A percentile compares a stretch with the other conserved stretches of the same genome.
Evolutionary conservation across 352 stramenopile genomes (phyloP).

Genomic region (Albugo candida): DNA sequence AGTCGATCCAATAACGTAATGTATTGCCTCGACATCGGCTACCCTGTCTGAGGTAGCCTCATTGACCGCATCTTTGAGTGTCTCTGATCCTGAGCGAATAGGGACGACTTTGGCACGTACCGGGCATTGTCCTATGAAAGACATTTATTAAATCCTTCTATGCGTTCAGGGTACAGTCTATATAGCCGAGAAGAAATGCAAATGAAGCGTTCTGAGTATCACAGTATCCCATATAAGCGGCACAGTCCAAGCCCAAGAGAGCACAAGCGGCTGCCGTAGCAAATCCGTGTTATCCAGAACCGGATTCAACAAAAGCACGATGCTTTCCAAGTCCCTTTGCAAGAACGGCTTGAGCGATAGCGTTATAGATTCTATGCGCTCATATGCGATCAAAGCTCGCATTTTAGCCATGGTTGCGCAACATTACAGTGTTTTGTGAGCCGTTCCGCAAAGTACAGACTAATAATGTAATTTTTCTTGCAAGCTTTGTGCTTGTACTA

Average conservation of each 20-base stretch:
- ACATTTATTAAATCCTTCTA: constrained; percentile 93
- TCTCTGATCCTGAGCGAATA: constrained; percentile 90
- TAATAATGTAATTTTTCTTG: constrained; percentile 83
- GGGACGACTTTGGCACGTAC: constrained; percentile 93
- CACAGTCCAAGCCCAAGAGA: constrained; percentile 90
- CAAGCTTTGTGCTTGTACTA: constrained; percentile 94
- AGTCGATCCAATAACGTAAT: constrained; percentile 97
- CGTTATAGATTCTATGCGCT: constrained; percentile 97
- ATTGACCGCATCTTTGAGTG: constrained; percentile 98
- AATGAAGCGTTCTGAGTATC: constrained; percentile 41
- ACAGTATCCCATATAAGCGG: constrained; percentile 97
- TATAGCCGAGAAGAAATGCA: neutral
- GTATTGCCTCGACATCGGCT: constrained; percentile 94
- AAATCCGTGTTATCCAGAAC: constrained; percentile 95
- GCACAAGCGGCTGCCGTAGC: constrained; percentile 94
- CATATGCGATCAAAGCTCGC: constrained; percentile 93
- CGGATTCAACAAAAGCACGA: constrained; percentile 97
- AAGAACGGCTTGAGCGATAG: constrained; percentile 90
- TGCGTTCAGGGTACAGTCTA: neutral
- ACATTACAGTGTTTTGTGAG: constrained; percentile 84
- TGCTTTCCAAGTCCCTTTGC: constrained; percentile 92
- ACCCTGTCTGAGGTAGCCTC: constrained; percentile 98
- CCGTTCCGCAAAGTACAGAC: constrained; percentile 92
- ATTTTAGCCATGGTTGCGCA: constrained; percentile 96
- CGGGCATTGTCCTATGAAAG: constrained; percentile 79